Base-by-base conservation (phyloP, 2,329 filamentous ascomycete species). In the Sclerotiophoma versabilis region DNA sequence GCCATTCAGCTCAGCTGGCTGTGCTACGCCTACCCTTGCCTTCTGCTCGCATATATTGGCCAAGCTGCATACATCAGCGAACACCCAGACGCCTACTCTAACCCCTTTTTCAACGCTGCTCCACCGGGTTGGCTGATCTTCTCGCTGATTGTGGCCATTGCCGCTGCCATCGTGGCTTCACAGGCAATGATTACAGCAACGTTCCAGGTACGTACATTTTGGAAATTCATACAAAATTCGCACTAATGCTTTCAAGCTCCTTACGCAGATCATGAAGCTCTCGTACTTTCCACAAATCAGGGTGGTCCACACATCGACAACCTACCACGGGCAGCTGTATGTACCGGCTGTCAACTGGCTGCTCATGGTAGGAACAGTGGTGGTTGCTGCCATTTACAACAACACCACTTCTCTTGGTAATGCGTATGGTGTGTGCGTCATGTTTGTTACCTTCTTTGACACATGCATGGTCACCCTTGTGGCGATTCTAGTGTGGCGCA, bases 381-480 rank as follows among this genome's bases (percentile, higher is more conserved):
- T 92, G 8, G 86, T 92, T 8, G 89, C 90, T 0, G 85, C 84
- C 0, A 83, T 90, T 2, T 92, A 91, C 75, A 89, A 87, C 69
- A 89, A 90, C 62, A 83, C 84, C 60, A 71, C 80, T 59, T 49
- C 68, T 1, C 81, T 92, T 0, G 89, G 89, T 20, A 86, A 91
- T 64, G 89, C 89, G 0, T 92, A 92, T 63, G 89, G 90, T 32
- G 87, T 91, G 7, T 93, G 90, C 61, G 90, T 93, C 68, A 91
- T 92, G 63, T 84, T 90, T 42, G 90, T 92, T 36, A 91, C 89
- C 0, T 91, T 92, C 69, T 86, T 93, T 66, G 88, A 88, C 49
- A 92, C 89, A 0, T 88, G 83, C 71, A 86, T 93, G 81, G 87
- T 91, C 1, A 83, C 87, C 0, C 77, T 93, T 1, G 87, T 89